Evolutionary conservation across 2,329 filamentous ascomycete genomes (phyloP), one percentile per base, ranked within the genome.

Genomic region (Ophiostoma montium): DNA sequence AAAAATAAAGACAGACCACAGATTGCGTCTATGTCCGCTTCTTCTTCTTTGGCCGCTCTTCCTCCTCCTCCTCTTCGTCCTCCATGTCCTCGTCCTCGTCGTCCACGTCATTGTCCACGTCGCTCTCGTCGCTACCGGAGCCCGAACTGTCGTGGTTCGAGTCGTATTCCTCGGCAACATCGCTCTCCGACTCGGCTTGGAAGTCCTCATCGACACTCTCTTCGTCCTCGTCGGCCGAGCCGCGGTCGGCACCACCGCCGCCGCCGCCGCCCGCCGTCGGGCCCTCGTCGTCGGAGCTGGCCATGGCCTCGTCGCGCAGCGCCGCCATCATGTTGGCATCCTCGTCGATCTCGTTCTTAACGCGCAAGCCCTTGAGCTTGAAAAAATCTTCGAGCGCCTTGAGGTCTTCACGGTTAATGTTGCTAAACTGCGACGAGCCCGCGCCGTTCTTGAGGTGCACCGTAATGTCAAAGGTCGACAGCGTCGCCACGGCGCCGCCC

Each of bases 291-390:
- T 94, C 89, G 23, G 85, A 90, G 55, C 80, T 84, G 58, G 94
- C 83, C 60, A 80, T 86, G 55, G 92, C 83, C 57, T 94, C 82
- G 53, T 87, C 78, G 53, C 95, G 76, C 19, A 87, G 88, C 11
- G 86, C 85, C 31, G 86, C 84, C 52, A 95, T 76, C 50, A 77
- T 57, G 63, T 84, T 81, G 63, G 86, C 84, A 58, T 98, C 92
- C 63, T 95, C 92, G 54, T 94, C 84, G 70, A 98, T 95, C 68
- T 98, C 92, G 65, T 98, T 98, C 80, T 95, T 96, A 50, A 94
- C 89, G 49, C 90, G 86, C 60, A 98, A 76, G 53, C 83, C 85
- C 74, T 96, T 96, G 57, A 87, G 78, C 67, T 94, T 92, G 77
- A 98, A 95, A 70, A 98, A 98, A 57, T 84, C 82, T 65, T 98